These are phyloP conservation scores for Ulvella scutata DNA, from an alignment of 139 green algal genomes.

Conservation along the genomic window DNA sequence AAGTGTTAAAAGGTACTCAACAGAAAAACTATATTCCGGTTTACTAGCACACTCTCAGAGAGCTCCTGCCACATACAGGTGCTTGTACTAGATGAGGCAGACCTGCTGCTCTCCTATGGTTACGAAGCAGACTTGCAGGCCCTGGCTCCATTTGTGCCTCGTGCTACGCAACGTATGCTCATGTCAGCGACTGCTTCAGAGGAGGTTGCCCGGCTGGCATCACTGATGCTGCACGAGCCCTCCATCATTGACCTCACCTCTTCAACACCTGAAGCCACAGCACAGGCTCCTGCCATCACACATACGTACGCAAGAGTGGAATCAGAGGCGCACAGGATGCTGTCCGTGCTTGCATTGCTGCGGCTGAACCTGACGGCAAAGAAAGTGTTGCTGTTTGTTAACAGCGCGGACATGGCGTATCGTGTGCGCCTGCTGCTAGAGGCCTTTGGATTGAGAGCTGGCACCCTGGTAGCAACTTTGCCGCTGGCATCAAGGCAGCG, in stretches of 20 bases:
- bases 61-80: slow-evolving; percentile 22
- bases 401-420: slow-evolving; percentile 60
- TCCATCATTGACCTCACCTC: slow-evolving; percentile 54
- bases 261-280: background rate
- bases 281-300: background rate
- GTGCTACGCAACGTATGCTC: slow-evolving; percentile 78
- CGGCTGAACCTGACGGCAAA: slow-evolving; percentile 55
- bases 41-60: too few species aligned
- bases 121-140: slow-evolving; percentile 71
- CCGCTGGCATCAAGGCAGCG: slow-evolving; percentile 70
- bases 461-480: slow-evolving; percentile 67
- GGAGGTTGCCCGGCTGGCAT: slow-evolving; percentile 58
- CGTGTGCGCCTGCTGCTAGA: slow-evolving; percentile 84
- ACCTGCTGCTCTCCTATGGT: slow-evolving; percentile 86
- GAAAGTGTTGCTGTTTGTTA: slow-evolving; percentile 88
- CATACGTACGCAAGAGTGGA: slow-evolving; percentile 16
- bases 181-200: slow-evolving; percentile 70
- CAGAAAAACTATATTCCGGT: too few species aligned
- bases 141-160: slow-evolving; percentile 44
- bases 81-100: slow-evolving; percentile 87
- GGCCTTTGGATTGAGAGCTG: slow-evolving; percentile 69
- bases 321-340: slow-evolving; percentile 32
- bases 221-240: slow-evolving; percentile 85
- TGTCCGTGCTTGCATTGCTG: slow-evolving; percentile 63
- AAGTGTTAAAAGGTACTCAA: too few species aligned